A percentile compares a stretch with the other conserved stretches of the same genome.
Conservation (phyloP, 805 yeast species). For the Cyberlindnera petersonii region DNA sequence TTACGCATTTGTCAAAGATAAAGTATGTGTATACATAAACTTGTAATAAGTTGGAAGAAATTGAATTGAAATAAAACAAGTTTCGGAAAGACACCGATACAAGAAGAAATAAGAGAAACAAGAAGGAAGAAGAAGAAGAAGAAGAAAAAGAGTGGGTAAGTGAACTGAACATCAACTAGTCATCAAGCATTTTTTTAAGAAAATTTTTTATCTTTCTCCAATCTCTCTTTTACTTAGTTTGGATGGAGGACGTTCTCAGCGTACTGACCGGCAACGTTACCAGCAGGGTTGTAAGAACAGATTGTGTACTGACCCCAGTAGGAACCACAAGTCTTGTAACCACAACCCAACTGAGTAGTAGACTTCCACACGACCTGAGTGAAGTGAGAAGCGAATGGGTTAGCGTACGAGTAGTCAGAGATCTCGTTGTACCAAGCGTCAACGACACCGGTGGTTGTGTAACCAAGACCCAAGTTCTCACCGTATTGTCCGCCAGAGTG, state of each 20-base stretch:
- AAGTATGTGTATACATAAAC: too few species aligned
- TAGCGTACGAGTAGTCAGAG: constrained; percentile 45
- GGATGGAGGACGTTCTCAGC: constrained; percentile 28
- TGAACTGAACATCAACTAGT: too few species aligned
- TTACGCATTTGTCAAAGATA: neutral
- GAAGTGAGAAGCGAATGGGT: constrained; percentile 71
- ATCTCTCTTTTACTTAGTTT: constrained; percentile 6
- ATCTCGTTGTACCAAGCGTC: constrained; percentile 80
- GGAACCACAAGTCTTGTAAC: constrained; percentile 53
- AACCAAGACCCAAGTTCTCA: constrained; percentile 79
- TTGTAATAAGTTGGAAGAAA: too few species aligned
- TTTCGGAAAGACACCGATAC: too few species aligned
- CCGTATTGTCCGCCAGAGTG: constrained; percentile 77
- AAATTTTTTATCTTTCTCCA: too few species aligned
- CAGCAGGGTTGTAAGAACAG: constrained; percentile 73
- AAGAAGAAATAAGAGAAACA: too few species aligned
- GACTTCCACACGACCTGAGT: constrained; percentile 80
- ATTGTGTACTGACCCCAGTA: constrained; percentile 59
- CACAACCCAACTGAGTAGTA: constrained; percentile 73
- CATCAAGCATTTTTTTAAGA: neutral
- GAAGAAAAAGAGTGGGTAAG: too few species aligned
- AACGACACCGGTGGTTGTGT: constrained; percentile 48
- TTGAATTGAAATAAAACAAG: too few species aligned
- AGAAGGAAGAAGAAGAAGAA: too few species aligned
- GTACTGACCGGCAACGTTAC: constrained; percentile 61